These are phyloP conservation scores for Talaromyces sp. DNA, from an alignment of 2,329 filamentous ascomycete genomes.

Conservation along the genomic window DNA sequence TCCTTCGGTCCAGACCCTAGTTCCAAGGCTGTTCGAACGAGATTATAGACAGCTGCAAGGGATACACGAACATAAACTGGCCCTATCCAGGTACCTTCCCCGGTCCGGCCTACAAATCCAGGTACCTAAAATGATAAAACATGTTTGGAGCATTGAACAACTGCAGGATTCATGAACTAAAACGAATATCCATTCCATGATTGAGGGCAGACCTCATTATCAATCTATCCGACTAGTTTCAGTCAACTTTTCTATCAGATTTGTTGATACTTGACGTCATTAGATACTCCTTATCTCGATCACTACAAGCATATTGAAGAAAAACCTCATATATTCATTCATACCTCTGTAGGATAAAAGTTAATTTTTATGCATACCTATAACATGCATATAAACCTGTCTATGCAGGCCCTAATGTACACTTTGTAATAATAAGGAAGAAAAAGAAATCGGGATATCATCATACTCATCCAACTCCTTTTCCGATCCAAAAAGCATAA, in stretches of 20 bases:
- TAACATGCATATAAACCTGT: neutral
- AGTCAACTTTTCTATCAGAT: neutral
- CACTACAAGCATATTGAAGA: neutral
- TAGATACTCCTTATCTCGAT: neutral
- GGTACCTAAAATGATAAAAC: no score
- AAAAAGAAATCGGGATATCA: slow-evolving; percentile 1
- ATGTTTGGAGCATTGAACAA: no score
- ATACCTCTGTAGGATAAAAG: neutral
- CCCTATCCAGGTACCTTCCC: neutral
- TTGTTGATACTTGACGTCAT: neutral
- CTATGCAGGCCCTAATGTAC: slow-evolving; percentile 1
- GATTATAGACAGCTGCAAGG: neutral
- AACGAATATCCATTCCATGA: slow-evolving; percentile 10
- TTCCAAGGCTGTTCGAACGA: neutral
- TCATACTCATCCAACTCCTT: neutral
- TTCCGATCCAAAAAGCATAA: neutral
- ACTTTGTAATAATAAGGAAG: slow-evolving; percentile 5
- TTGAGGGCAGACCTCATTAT: neutral
- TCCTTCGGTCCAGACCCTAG: neutral
- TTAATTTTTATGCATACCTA: neutral
- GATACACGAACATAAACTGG: neutral
- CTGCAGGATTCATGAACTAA: no score
- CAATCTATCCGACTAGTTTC: neutral
- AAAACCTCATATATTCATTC: neutral
- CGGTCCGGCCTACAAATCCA: no score